Evolutionary conservation across 345 rosid genomes (phyloP), one percentile per base, ranked within the genome.

Genomic region (Combretum micranthum): DNA sequence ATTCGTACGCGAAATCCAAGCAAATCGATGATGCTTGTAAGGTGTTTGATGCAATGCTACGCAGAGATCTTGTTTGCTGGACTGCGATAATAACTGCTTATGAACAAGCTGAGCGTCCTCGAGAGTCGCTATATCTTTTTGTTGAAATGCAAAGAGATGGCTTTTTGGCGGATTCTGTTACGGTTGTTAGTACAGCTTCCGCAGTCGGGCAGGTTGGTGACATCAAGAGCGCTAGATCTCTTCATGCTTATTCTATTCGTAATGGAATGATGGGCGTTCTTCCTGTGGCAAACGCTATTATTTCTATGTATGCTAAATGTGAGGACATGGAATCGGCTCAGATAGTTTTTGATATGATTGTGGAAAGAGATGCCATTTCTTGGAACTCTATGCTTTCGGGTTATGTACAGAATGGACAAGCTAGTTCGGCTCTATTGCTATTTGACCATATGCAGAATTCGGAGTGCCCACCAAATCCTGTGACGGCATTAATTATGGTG

Each of bases 381-480:
- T 86, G 95, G 95, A 86, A 81, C 63, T 75, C 95, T 50, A 76
- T 86, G 84, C 77, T 86, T 47, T 64, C 95, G 0, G 95, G 95
- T 53, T 86, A 78, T 59, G 78, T 87, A n/a, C 90, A 86, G 66
- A 86, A 86, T 57, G 88, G 95, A 44, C 67, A 75, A 55, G 78
- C 84, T 47, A 82, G 80, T 47, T 60, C 59, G 1, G 88, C 88
- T 1, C 73, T 86, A 47, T 77, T 83, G 58, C 83, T 83, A 39
- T 86, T 81, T 52, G 79, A 54, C 62, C 76, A 76, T 44, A 82
- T 86, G 95, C 81, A 77, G 65, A 64, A 52, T 50, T 76, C 75
- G 52, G 57, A 68, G 50, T 59, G 80, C 25, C 55, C 52, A 65
- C 86, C 84, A 49, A 81, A 81, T 52, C 86, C 90, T 0, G 68